Evolutionary conservation across 1,139 yeast genomes (phyloP).

Genomic region (Casaregolazyma suthepensis): DNA sequence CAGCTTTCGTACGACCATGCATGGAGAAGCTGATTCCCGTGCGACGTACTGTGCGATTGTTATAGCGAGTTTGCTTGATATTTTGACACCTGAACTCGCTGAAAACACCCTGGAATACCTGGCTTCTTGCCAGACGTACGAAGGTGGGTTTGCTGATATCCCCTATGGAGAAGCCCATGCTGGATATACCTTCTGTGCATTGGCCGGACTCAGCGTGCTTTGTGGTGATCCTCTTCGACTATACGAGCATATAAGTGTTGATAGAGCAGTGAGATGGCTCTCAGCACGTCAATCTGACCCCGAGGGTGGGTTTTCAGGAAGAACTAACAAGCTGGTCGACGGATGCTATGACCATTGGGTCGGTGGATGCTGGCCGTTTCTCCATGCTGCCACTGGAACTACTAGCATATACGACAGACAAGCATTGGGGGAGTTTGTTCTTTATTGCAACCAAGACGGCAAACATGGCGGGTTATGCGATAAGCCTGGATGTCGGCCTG

Average conservation of each 20-base stretch:
- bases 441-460: conserved; percentile 62
- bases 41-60: conserved; percentile 82
- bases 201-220: conserved; percentile 60
- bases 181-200: conserved; percentile 88
- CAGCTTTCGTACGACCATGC: conserved; percentile 61
- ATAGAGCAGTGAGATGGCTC: conserved; percentile 49
- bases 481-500: conserved; percentile 78
- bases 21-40: conserved; percentile 84
- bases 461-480: conserved; percentile 76
- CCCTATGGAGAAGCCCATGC: conserved; percentile 88
- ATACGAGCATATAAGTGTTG: conserved; percentile 24
- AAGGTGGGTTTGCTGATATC: conserved; percentile 89
- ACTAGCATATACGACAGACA: conserved; percentile 40
- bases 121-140: conserved; percentile 75
- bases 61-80: conserved; percentile 60
- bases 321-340: conserved; percentile 90
- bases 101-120: conserved; percentile 56
- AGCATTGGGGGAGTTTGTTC: conserved; percentile 57
- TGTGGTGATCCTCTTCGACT: conserved; percentile 33
- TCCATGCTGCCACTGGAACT: conserved; percentile 44
- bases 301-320: conserved; percentile 86
- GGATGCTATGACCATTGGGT: conserved; percentile 97
- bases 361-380: conserved; percentile 66
- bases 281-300: conserved; percentile 57
- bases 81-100: conserved; percentile 57